Evolutionary conservation across 2,329 filamentous ascomycete genomes (phyloP).

Genomic region (Podosphaera xanthii): DNA sequence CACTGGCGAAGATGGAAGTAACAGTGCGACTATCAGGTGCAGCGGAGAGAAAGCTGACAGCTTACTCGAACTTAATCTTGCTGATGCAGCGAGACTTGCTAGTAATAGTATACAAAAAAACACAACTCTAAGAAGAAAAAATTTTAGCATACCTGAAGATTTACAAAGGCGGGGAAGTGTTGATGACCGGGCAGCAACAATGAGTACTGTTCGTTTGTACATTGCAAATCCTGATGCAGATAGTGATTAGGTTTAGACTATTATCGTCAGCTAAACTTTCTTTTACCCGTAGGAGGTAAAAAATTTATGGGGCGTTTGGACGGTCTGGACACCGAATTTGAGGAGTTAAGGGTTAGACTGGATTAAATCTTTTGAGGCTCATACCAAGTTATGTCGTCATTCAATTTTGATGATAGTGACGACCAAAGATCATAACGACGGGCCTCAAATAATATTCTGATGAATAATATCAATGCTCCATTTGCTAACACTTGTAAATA

Average conservation of each 20-base stretch:
- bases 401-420: too few species aligned
- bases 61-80: constrained; percentile 27
- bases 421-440: too few species aligned
- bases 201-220: constrained; percentile 43
- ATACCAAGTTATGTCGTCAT: too few species aligned
- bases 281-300: too few species aligned
- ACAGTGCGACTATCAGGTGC: constrained; percentile 14
- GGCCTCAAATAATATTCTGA: too few species aligned
- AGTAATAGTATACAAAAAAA: constrained; percentile 35
- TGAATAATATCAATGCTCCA: too few species aligned
- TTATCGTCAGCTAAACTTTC: not conserved
- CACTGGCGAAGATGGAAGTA: constrained; percentile 10
- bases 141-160: constrained; percentile 45
- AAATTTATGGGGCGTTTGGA: not conserved
- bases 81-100: constrained; percentile 26
- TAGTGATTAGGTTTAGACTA: constrained; percentile 10
- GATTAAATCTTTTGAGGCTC: too few species aligned
- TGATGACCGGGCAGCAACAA: constrained; percentile 52
- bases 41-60: constrained; percentile 32
- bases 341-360: too few species aligned
- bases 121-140: constrained; percentile 38
- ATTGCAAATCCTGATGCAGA: constrained; percentile 58
- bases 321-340: not conserved
- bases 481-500: too few species aligned
- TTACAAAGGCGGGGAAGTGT: constrained; percentile 58